Percentiles rank a stretch among this genome's conserved stretches.
These are phyloP conservation scores for Juglanconis juglandina DNA, from an alignment of 2,329 filamentous ascomycete genomes.

Conservation along the genomic window DNA sequence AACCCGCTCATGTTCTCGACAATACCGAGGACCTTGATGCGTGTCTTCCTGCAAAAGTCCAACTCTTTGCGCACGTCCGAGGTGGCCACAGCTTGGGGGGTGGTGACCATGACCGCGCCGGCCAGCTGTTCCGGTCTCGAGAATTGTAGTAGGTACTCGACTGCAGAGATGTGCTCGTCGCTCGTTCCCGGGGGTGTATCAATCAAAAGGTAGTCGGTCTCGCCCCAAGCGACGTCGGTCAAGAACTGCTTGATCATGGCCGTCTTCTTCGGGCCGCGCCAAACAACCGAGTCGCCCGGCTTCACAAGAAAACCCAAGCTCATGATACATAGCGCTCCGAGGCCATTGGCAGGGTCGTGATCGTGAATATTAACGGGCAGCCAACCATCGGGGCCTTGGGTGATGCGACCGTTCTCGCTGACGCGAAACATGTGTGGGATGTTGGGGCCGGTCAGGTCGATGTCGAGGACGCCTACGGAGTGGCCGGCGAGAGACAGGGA, in stretches of 20 bases:
- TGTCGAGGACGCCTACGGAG: constrained; percentile 90
- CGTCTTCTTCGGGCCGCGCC: constrained; percentile 97
- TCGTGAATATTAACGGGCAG: constrained; percentile 81
- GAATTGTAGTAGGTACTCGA: constrained; percentile 72
- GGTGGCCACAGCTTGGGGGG: constrained; percentile 89
- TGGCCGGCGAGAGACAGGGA: constrained; percentile 81
- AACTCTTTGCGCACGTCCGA: constrained; percentile 93
- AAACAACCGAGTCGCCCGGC: constrained; percentile 88
- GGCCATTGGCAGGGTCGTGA: constrained; percentile 44
- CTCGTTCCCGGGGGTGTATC: constrained; percentile 95
- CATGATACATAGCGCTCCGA: constrained; percentile 76
- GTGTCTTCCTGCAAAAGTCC: constrained; percentile 86
- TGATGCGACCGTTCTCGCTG: constrained; percentile 76
- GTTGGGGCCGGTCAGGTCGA: constrained; percentile 93
- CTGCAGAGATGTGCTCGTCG: constrained; percentile 94
- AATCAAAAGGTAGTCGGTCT: constrained; percentile 87
- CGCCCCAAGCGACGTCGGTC: constrained; percentile 82
- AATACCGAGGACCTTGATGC: constrained; percentile 77
- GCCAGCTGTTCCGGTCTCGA: constrained; percentile 66
- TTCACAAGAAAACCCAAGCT: constrained; percentile 87
- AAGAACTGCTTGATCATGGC: constrained; percentile 98
- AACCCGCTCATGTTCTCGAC: constrained; percentile 97
- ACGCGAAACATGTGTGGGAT: constrained; percentile 94
- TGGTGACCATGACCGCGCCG: constrained; percentile 92
- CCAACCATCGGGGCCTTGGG: constrained; percentile 88